Evolutionary conservation across 371 early-diverging fungal species (phyloP), one percentile per base, ranked within the genome.

Genomic region (Saksenaea oblongispora): DNA sequence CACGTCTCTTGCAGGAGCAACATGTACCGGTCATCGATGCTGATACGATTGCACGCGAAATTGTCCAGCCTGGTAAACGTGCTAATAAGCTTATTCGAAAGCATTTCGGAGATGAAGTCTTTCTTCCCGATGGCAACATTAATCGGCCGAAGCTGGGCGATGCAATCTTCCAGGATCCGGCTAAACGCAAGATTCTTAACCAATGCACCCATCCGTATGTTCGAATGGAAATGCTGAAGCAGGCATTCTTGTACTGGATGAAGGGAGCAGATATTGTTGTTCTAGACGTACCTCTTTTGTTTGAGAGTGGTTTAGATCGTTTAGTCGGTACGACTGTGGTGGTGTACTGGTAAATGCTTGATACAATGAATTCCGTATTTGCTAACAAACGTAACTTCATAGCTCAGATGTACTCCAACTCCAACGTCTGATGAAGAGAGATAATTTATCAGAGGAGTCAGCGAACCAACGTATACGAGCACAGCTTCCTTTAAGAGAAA

Each of bases 211-310:
- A 98, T 63, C 98, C 97, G 0, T 85, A 84, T 31, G 90, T 98
- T 10, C 81, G 92, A 34, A 70, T 83, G 17, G 91, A 90, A 63
- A 93, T 97, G 75, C 65, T 94, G 9, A 82, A 82, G 56, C 73
- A 85, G 59, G 75, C 93, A 14, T 71, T 95, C n/a, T 65, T 76
- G 44, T 71, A 82, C 51, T 98, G 93, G 80, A 27, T 95, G 13
- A 76, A 66, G 8, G 93, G 91, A 0, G 75, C 87, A 0, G 67
- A 79, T 4, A 37, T 92, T 24, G 91, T 93, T n/a, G 83, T 98
- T 1, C 76, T 97, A 24, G 98, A 98, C 73, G 93, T 93, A 1
- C 98, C 98, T 15, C 76, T 98, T 54, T 79, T 98, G 61, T 88
- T 93, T 62, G 98, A 98, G 66, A 84, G 88, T 28, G 87, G 90